A percentile compares a stretch with the other conserved stretches of the same genome.
Conservation (phyloP, 1,284 basidiomycete species). For the Leccinum solheimii region DNA sequence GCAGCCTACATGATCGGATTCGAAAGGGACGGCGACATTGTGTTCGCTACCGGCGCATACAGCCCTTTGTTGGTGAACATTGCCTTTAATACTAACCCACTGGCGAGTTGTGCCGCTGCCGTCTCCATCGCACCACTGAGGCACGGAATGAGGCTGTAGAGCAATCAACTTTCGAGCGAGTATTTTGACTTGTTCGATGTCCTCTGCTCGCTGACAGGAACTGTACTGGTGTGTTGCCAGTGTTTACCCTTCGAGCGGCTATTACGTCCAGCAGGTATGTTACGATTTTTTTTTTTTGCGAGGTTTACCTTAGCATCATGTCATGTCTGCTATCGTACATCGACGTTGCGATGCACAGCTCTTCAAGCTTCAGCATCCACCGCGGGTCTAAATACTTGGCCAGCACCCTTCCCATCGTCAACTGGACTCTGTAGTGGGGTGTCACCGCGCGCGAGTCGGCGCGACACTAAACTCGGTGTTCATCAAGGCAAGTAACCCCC, state of each 20-base stretch:
- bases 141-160: constrained; percentile 23
- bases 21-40: constrained; percentile 55
- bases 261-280: constrained; percentile 61
- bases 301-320: background rate
- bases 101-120: background rate
- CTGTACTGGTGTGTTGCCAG: constrained; percentile 39
- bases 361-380: constrained; percentile 50
- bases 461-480: constrained; percentile 40
- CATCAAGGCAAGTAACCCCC: constrained; percentile 50
- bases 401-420: constrained; percentile 52
- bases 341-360: constrained; percentile 40
- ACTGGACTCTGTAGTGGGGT: constrained; percentile 44
- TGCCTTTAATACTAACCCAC: constrained; percentile 20
- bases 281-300: background rate
- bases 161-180: constrained; percentile 67
- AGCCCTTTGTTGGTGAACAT: constrained; percentile 63
- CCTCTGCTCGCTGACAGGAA: constrained; percentile 11
- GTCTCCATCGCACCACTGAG: background rate
- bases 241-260: constrained; percentile 61
- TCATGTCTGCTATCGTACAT: background rate
- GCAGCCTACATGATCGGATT: constrained; percentile 74
- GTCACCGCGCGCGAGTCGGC: constrained; percentile 5
- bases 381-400: constrained; percentile 62
- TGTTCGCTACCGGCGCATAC: constrained; percentile 63
- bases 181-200: background rate